Evolutionary conservation across 805 yeast genomes (phyloP), one percentile per base, ranked within the genome.

Genomic region (Spathaspora arborariae): DNA sequence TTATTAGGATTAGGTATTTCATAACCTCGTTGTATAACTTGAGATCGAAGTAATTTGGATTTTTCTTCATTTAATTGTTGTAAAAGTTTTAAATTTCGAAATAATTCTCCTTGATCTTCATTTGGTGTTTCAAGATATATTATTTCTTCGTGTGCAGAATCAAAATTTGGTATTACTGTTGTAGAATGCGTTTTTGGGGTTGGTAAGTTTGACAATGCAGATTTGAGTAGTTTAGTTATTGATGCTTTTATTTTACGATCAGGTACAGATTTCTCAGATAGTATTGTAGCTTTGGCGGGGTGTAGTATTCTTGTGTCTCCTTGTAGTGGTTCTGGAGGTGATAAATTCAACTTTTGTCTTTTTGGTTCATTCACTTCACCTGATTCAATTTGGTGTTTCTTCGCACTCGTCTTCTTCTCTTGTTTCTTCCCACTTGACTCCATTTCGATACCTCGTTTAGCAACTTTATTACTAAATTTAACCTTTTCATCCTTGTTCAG

Each of bases 1-100:
- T 8, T 8, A 3, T 11, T 16, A 20, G 16, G 24, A 40, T 65
- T 42, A 1, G 81, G 81, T 11, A 76, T 64, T 0, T 69, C 65
- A 7, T 81, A 63, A 0, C 68, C 76, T 42, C 61, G 58, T 54
- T 76, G 79, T 1, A 79, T 60, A 1, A 68, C 82, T 47, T 65
- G 72, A 0, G 85, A 76, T 41, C 80, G 55, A 35, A 80, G 59
- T 6, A 65, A 52, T 30, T 57, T 60, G 4, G 65, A 59, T 45
- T 56, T 56, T 45, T 65, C 65, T 19, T 57, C 64, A 8, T 60
- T 64, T 3, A 62, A 53, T 47, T 57, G 57, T 35, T 57, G 56
- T 15, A 57, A 51, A 11, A 56, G 47, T 45, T 60, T 60, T 34
- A 62, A 39, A 39, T 56, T 56, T 26, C 63, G 50, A 2, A 58